These are phyloP conservation scores for Akebia trifoliata DNA, from an alignment of 164 flowering plant genomes.

Conservation along the genomic window DNA sequence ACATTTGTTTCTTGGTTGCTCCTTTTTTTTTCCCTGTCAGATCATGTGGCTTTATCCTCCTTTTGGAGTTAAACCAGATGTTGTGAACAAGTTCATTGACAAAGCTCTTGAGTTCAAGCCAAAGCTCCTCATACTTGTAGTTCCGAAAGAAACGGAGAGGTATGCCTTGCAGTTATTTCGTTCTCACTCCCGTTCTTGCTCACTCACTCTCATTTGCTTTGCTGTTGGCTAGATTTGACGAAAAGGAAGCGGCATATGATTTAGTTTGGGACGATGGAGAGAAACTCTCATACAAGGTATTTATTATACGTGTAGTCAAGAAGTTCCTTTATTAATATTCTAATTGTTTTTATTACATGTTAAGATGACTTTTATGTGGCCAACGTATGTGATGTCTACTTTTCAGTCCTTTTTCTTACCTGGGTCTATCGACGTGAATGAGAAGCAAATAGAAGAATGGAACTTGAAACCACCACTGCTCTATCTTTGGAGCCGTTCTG, in stretches of 20 bases:
- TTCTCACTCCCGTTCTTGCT: conserved; percentile 7
- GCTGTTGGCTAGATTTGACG: conserved; percentile 46
- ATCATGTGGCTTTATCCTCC: conserved; percentile 94
- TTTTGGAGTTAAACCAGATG: conserved; percentile 63
- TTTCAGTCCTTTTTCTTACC: conserved; percentile 82
- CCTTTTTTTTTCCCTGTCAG: conserved; percentile 24
- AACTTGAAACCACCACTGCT: conserved; percentile 56
- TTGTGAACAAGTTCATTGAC: conserved; percentile 71
- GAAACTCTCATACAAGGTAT: conserved; percentile 62
- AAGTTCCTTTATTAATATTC: background rate
- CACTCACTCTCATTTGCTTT: conserved; percentile 1
- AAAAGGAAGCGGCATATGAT: conserved; percentile 44
- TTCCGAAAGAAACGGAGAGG: conserved; percentile 79
- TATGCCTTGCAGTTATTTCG: conserved; percentile 9
- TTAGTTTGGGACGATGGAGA: conserved; percentile 60
- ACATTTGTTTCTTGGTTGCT: background rate
- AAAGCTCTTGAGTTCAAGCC: conserved; percentile 90
- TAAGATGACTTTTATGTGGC: conserved; percentile 1
- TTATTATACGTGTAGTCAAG: background rate
- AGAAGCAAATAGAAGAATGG: conserved; percentile 75
- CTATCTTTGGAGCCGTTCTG: conserved; percentile 81
- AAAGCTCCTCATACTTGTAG: conserved; percentile 80
- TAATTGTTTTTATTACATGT: background rate
- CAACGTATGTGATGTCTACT: conserved; percentile 2
- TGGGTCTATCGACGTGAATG: conserved; percentile 63